A percentile compares a stretch with the other conserved stretches of the same genome.
These are phyloP conservation scores for Aspergillus candidus DNA, from an alignment of 2,329 filamentous ascomycete species.

Conservation along the genomic window DNA sequence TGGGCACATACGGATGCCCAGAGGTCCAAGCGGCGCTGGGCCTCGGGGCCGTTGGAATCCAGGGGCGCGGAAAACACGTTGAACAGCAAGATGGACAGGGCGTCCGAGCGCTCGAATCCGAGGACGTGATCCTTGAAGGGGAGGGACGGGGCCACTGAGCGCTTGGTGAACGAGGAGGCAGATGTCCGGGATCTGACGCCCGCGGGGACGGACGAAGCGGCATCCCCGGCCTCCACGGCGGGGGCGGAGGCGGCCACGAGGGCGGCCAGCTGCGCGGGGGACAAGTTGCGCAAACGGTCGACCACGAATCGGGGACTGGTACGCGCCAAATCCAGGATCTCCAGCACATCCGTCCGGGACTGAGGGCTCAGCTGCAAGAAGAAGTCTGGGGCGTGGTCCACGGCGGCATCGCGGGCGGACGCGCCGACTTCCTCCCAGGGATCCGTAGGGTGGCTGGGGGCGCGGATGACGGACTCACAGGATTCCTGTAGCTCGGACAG, in stretches of 20 bases:
- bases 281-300: constrained; percentile 69
- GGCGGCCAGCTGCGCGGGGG: constrained; percentile 67
- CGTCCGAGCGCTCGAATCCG: constrained; percentile 83
- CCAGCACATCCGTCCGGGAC: constrained; percentile 67
- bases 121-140: constrained; percentile 74
- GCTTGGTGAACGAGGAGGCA: constrained; percentile 44
- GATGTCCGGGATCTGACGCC: constrained; percentile 47
- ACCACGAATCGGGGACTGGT: constrained; percentile 86
- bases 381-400: constrained; percentile 33
- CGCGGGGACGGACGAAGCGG: constrained; percentile 68
- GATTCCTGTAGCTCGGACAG: constrained; percentile 41
- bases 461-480: constrained; percentile 31
- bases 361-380: constrained; percentile 65
- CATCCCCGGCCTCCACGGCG: constrained; percentile 66
- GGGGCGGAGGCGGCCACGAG: constrained; percentile 74
- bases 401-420: constrained; percentile 33
- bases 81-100: constrained; percentile 76
- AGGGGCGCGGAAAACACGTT: constrained; percentile 84
- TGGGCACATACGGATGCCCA: constrained; percentile 86
- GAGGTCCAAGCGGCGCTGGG: constrained; percentile 69
- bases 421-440: constrained; percentile 20
- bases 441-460: constrained; percentile 30
- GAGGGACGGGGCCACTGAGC: constrained; percentile 43
- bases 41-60: constrained; percentile 73
- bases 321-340: constrained; percentile 74